phyloP scores from a whole-genome alignment of 768 basidiomycete genomes.

The Leccinum barrowsii region DNA sequence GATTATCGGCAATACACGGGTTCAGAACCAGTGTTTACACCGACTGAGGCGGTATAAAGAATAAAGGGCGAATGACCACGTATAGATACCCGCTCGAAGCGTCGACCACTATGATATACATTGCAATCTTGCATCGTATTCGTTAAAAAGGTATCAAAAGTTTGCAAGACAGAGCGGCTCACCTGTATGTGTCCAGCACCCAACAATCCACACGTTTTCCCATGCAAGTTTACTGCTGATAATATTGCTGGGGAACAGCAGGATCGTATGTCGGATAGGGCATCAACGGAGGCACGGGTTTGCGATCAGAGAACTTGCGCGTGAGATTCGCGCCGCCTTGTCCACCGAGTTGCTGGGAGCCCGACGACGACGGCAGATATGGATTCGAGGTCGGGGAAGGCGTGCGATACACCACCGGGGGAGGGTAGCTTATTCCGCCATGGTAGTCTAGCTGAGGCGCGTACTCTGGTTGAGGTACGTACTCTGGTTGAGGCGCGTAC shows the following conservation, averaged over 20 bases:
- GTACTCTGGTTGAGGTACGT: constrained; percentile 18
- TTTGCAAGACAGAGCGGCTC: background rate
- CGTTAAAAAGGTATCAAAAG: background rate
- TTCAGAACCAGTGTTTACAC: constrained; percentile 8
- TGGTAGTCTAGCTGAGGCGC: constrained; percentile 18
- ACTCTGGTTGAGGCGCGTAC: constrained; percentile 20
- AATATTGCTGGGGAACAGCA: constrained; percentile 21
- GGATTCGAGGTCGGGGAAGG: constrained; percentile 6
- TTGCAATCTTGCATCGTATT: background rate
- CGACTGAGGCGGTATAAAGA: background rate
- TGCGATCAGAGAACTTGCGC: constrained; percentile 34
- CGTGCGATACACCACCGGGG: background rate
- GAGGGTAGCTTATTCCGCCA: constrained; percentile 15
- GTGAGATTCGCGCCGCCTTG: constrained; percentile 31
- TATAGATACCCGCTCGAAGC: background rate
- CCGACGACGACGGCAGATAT: constrained; percentile 14
- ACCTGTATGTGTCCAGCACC: constrained; percentile 1
- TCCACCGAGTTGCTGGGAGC: constrained; percentile 7
- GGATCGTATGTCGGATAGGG: constrained; percentile 22
- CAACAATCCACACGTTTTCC: background rate
- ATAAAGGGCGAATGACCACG: constrained; percentile 7
- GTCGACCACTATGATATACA: background rate
- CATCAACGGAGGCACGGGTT: constrained; percentile 31
- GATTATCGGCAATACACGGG: constrained; percentile 7
- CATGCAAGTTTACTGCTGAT: constrained; percentile 3